Percentiles rank a stretch among this genome's conserved stretches.
phyloP scores from a whole-genome alignment of 2,329 filamentous ascomycete genomes.

The Fusarium bulbicola region DNA sequence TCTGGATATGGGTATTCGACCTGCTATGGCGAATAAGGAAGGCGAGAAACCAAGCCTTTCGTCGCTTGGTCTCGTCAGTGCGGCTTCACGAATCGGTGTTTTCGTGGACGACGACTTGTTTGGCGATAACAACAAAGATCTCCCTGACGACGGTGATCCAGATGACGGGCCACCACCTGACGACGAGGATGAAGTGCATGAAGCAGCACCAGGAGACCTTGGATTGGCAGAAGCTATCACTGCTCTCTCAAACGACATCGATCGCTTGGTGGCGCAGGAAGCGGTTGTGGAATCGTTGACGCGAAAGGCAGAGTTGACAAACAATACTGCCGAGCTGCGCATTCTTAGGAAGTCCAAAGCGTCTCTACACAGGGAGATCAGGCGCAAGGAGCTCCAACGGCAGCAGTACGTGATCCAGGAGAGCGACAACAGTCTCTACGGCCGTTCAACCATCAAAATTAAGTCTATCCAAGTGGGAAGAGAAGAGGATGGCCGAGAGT shows the following conservation, averaged over 20 bases:
- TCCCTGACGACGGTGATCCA: constrained; percentile 84
- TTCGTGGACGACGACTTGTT: constrained; percentile 96
- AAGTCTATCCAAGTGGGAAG: constrained; percentile 92
- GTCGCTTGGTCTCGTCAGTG: constrained; percentile 89
- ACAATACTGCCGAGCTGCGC: constrained; percentile 91
- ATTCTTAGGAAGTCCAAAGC: constrained; percentile 94
- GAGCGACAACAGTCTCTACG: constrained; percentile 96
- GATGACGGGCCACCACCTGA: constrained; percentile 65
- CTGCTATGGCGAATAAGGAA: constrained; percentile 52
- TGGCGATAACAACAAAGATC: constrained; percentile 83
- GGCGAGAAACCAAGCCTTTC: constrained; percentile 84
- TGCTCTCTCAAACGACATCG: constrained; percentile 87
- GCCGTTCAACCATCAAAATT: constrained; percentile 87
- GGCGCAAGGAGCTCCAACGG: constrained; percentile 92
- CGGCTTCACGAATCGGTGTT: constrained; percentile 86
- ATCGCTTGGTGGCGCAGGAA: constrained; percentile 86
- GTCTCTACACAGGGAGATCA: constrained; percentile 90
- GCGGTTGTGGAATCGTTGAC: constrained; percentile 91
- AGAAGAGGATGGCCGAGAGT: constrained; percentile 93
- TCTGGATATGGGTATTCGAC: constrained; percentile 59
- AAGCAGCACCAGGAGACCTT: constrained; percentile 93
- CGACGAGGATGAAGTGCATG: constrained; percentile 84
- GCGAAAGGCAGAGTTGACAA: constrained; percentile 94
- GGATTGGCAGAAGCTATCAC: constrained; percentile 93
- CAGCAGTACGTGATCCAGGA: constrained; percentile 98